Percentiles rank a stretch among this genome's conserved stretches.
These are phyloP conservation scores for Teratosphaeria pseudoeucalypti DNA, from an alignment of 2,329 filamentous ascomycete genomes.

Conservation along the genomic window DNA sequence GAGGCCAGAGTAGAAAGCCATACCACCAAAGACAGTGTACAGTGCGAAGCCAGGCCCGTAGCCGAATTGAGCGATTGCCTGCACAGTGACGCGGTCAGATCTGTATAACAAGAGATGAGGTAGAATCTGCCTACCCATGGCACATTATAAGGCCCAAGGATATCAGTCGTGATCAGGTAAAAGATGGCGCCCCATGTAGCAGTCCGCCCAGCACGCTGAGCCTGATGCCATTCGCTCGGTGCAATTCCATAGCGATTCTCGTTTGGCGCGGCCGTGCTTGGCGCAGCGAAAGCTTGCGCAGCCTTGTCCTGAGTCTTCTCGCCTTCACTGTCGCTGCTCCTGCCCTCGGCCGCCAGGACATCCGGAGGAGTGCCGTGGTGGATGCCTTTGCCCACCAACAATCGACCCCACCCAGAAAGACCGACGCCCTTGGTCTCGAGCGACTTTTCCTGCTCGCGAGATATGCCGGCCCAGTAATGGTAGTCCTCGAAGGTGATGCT, in stretches of 20 bases:
- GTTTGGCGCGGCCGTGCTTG: not conserved
- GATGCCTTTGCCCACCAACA: not conserved
- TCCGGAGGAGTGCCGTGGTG: not conserved
- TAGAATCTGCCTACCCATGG: slow-evolving; percentile 16
- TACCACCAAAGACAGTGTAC: slow-evolving; percentile 28
- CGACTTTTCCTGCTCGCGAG: slow-evolving; percentile 24
- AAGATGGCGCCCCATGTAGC: slow-evolving; percentile 26
- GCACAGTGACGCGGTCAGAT: slow-evolving; percentile 11
- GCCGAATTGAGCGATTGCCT: slow-evolving; percentile 21
- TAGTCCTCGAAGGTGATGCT: slow-evolving; percentile 30
- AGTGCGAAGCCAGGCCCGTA: slow-evolving; percentile 29
- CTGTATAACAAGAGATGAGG: not conserved
- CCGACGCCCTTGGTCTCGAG: not conserved
- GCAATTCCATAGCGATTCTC: slow-evolving; percentile 3
- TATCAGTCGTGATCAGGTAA: slow-evolving; percentile 38
- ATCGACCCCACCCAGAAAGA: not conserved
- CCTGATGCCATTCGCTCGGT: slow-evolving; percentile 26
- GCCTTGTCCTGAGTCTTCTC: not conserved
- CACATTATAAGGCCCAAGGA: slow-evolving; percentile 28
- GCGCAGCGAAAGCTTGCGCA: not conserved
- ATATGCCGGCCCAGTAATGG: slow-evolving; percentile 28
- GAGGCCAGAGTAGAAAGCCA: slow-evolving; percentile 28
- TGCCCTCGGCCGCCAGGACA: not conserved
- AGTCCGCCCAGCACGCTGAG: slow-evolving; percentile 26
- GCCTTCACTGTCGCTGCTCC: slow-evolving; percentile 3